Evolutionary conservation across 345 rosid species (phyloP), one percentile per base, ranked within the genome.

Genomic region (Lepidium aucheri): DNA sequence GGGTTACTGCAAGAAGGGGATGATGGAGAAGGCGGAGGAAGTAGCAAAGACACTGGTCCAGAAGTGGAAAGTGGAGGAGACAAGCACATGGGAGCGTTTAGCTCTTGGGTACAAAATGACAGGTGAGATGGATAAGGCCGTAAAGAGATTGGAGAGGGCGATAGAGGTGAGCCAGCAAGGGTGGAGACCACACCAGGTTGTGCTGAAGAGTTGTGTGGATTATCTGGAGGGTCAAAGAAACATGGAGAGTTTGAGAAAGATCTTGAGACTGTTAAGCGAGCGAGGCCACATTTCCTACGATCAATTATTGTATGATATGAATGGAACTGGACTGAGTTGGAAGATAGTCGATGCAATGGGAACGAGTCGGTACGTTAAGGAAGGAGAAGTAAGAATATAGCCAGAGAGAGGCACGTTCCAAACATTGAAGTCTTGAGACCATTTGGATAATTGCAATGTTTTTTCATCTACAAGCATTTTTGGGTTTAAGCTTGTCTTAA

Each of bases 1-100:
- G 2, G 83, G 80, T 32, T 87, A 77, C 45, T 77, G 79, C 74
- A 70, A 60, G 68, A 82, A 77, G 42, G 88, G 85, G 39, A 72
- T 76, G 52, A 45, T 73, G 65, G 79, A 67, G 30, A 87, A 90
- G 75, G 97, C 90, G 6, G 88, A 80, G 66, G 77, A 62, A 14
- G 73, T 15, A 55, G 64, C 76, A 13, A 69, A 72, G 39, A 69
- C 42, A 59, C 67, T 81, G 32, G 32, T 60, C 3, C 70, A 68
- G 16, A 54, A 35, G 16, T 54, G 60, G 43, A 35, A 42, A 35
- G 30, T 35, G 15, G 60, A 54, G 30, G 74, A 78, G 38, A 53
- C 79, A 5, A 30, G 47, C 47, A 65, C 78, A 14, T 80, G 78
- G 83, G 77, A 78, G 70, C 44, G 65, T 57, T 40, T 83, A 61